Evolutionary conservation across 768 basidiomycete genomes (phyloP).

Genomic region (Lactarius psammicola): DNA sequence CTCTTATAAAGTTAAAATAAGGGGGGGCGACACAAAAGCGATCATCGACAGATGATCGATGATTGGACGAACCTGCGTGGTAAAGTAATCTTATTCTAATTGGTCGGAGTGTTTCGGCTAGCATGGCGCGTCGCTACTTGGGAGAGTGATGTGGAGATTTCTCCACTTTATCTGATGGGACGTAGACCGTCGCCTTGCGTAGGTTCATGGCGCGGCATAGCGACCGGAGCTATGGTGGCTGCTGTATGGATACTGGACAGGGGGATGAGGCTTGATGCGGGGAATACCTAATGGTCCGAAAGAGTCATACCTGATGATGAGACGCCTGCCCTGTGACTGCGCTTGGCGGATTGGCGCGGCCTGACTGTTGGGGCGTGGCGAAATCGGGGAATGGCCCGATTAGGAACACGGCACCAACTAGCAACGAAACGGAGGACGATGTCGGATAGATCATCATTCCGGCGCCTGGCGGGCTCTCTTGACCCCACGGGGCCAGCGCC

Average conservation of each 20-base stretch:
- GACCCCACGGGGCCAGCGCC: slow-evolving; percentile 24
- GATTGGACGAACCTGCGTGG: not conserved
- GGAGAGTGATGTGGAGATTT: not conserved
- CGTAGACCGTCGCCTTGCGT: not conserved
- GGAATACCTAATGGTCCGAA: not conserved
- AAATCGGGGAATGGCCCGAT: slow-evolving; percentile 53
- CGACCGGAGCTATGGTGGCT: slow-evolving; percentile 19
- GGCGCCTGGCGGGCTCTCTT: slow-evolving; percentile 23
- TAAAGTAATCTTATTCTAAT: not conserved
- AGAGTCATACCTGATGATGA: slow-evolving; percentile 20
- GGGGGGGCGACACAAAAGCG: not conserved
- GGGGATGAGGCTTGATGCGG: not conserved
- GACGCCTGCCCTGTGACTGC: slow-evolving; percentile 48
- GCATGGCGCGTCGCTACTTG: not conserved
- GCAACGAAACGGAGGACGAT: slow-evolving; percentile 20
- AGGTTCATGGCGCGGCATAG: slow-evolving; percentile 15
- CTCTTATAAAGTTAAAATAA: not conserved
- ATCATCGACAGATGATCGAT: not conserved
- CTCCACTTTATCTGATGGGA: not conserved
- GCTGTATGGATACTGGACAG: slow-evolving; percentile 20
- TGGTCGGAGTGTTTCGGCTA: not conserved
- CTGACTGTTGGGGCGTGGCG: slow-evolving; percentile 20
- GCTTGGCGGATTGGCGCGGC: slow-evolving; percentile 8
- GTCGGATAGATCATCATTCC: slow-evolving; percentile 29
- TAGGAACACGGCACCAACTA: slow-evolving; percentile 27